Conservation (phyloP, 352 stramenopile genomes). For the Phytophthora colocasiae region DNA sequence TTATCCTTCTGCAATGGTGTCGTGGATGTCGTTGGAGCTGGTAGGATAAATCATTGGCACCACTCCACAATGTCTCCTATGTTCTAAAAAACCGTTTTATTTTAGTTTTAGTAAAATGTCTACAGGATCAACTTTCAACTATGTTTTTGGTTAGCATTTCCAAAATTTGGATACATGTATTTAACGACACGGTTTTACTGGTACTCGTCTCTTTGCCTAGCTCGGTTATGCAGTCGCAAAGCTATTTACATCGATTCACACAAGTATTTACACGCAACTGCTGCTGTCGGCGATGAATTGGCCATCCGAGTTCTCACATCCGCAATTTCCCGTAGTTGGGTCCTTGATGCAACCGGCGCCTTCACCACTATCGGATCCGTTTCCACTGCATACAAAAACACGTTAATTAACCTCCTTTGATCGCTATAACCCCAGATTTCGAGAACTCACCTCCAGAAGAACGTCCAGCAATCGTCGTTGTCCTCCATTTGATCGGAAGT, state of each 20-base stretch:
- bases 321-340: conserved; percentile 27
- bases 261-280: conserved; percentile 29
- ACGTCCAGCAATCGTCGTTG: conserved; percentile 41
- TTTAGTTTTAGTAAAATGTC: too few relatives aligned
- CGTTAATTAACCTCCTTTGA: background rate
- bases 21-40: too few relatives aligned
- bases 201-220: too few relatives aligned
- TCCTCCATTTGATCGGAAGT: conserved; percentile 16
- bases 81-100: too few relatives aligned
- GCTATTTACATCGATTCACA: background rate
- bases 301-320: conserved; percentile 43
- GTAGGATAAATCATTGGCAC: too few relatives aligned
- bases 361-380: conserved; percentile 9
- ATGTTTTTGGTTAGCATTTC: too few relatives aligned
- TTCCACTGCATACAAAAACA: conserved; percentile 23
- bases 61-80: too few relatives aligned
- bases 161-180: too few relatives aligned
- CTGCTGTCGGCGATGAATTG: conserved; percentile 28
- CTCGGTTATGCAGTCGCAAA: background rate
- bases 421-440: background rate
- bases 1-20: too few relatives aligned
- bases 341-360: conserved; percentile 42
- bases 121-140: too few relatives aligned
- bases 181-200: too few relatives aligned
- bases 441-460: conserved; percentile 40